A percentile compares a stretch with the other conserved stretches of the same genome.
These are phyloP conservation scores for Corylus heterophylla DNA, from an alignment of 306 rosid species.

Conservation along the genomic window DNA sequence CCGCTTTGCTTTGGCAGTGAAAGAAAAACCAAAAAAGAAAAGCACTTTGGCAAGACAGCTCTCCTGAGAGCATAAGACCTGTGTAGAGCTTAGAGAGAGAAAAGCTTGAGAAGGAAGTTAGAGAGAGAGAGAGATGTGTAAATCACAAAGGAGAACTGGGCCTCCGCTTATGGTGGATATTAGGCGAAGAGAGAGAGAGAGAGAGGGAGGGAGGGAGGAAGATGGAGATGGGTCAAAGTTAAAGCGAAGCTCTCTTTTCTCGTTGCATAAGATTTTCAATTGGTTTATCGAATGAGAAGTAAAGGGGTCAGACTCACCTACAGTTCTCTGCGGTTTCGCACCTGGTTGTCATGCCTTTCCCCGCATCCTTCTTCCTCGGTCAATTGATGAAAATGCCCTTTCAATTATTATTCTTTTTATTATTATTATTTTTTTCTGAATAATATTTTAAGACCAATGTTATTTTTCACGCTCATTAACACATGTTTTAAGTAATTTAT, in stretches of 20 bases:
- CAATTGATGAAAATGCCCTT: slow-evolving; percentile 27
- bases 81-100: slow-evolving; percentile 27
- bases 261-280: slow-evolving; percentile 43
- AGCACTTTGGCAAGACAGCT: slow-evolving; percentile 37
- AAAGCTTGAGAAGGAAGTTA: slow-evolving; percentile 10
- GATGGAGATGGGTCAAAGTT: slow-evolving; percentile 57
- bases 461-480: too few relatives aligned
- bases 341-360: slow-evolving; percentile 46
- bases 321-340: slow-evolving; percentile 47
- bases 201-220: slow-evolving; percentile 22
- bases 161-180: slow-evolving; percentile 48
- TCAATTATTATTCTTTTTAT: background rate
- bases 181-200: slow-evolving; percentile 36
- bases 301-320: slow-evolving; percentile 60
- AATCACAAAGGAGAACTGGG: slow-evolving; percentile 22
- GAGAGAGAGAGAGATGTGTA: slow-evolving; percentile 23
- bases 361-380: too few relatives aligned
- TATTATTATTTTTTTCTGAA: background rate
- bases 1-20: slow-evolving; percentile 49
- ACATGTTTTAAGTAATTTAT: too few relatives aligned
- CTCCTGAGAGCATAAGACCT: slow-evolving; percentile 15
- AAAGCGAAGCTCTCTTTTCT: slow-evolving; percentile 36
- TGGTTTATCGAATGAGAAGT: slow-evolving; percentile 49
- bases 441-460: too few relatives aligned
- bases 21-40: slow-evolving; percentile 34